These are phyloP conservation scores for Cardiospermum halicacabum DNA, from an alignment of 345 rosid species.

Conservation along the genomic window DNA sequence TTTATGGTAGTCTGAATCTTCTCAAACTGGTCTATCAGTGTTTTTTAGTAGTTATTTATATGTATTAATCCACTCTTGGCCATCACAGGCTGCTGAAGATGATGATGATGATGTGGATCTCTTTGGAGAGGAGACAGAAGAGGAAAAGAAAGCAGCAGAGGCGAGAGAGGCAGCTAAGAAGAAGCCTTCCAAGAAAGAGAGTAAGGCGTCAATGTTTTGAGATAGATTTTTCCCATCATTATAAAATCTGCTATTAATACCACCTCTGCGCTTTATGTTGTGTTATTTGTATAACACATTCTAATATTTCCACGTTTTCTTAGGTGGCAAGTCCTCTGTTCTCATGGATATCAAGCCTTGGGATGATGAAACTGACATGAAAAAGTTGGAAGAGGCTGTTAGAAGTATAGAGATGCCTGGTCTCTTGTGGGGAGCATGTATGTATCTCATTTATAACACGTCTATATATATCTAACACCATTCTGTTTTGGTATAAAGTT, in stretches of 20 bases:
- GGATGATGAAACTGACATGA: constrained; percentile 99
- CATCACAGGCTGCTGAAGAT: constrained; percentile 40
- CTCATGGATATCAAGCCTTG: constrained; percentile 93
- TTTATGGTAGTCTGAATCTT: too few relatives aligned
- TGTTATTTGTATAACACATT: too few relatives aligned
- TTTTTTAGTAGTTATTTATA: too few relatives aligned
- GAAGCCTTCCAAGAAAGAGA: constrained; percentile 58
- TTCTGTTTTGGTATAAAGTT: neutral
- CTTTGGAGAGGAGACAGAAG: constrained; percentile 95
- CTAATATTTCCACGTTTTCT: neutral
- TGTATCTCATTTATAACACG: constrained; percentile 11
- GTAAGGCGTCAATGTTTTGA: constrained; percentile 27
- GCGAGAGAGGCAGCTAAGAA: constrained; percentile 84
- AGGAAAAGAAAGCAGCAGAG: constrained; percentile 90
- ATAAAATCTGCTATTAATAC: neutral
- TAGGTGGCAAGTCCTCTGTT: constrained; percentile 92
- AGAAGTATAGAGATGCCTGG: constrained; percentile 73
- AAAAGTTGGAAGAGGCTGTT: constrained; percentile 76
- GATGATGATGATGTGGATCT: constrained; percentile 92
- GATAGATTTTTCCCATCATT: too few relatives aligned
- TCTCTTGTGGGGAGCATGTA: constrained; percentile 96
- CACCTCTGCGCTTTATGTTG: too few relatives aligned
- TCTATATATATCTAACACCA: neutral
- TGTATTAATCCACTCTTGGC: neutral
- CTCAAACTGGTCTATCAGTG: too few relatives aligned